phyloP scores from a whole-genome alignment of 2,329 filamentous ascomycete species.

The Diplocarpon rosae region DNA sequence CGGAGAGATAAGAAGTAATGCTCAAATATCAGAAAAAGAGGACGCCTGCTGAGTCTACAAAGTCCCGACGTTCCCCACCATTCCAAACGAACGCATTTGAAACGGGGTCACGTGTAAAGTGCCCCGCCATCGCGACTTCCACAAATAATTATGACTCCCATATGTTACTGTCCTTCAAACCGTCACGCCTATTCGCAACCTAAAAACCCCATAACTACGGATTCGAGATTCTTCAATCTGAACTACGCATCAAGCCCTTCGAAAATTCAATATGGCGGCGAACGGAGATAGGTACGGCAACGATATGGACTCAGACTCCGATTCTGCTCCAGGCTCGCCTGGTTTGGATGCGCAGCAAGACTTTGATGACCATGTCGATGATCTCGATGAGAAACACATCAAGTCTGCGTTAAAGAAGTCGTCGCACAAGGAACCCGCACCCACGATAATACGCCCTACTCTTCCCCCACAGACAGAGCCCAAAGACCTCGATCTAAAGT shows the following conservation, averaged over 20 bases:
- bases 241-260: background rate
- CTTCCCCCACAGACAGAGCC: slow-evolving; percentile 90
- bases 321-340: slow-evolving; percentile 46
- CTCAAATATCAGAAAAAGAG: background rate
- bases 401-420: slow-evolving; percentile 85
- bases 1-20: background rate
- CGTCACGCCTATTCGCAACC: slow-evolving; percentile 6
- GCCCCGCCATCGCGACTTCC: slow-evolving; percentile 3
- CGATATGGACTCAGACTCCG: slow-evolving; percentile 62
- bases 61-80: background rate
- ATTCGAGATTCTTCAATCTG: background rate
- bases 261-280: slow-evolving; percentile 25
- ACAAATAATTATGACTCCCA: slow-evolving; percentile 4
- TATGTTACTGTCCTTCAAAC: background rate
- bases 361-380: slow-evolving; percentile 45
- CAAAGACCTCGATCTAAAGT: slow-evolving; percentile 71
- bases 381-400: slow-evolving; percentile 49
- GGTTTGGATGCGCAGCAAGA: slow-evolving; percentile 34
- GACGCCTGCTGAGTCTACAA: background rate
- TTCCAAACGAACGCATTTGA: background rate
- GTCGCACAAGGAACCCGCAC: slow-evolving; percentile 41
- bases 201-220: background rate
- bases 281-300: slow-evolving; percentile 55
- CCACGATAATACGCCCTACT: slow-evolving; percentile 48
- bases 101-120: background rate